phyloP scores from a whole-genome alignment of 129 eudicot genomes.

The Glebionis coronaria region DNA sequence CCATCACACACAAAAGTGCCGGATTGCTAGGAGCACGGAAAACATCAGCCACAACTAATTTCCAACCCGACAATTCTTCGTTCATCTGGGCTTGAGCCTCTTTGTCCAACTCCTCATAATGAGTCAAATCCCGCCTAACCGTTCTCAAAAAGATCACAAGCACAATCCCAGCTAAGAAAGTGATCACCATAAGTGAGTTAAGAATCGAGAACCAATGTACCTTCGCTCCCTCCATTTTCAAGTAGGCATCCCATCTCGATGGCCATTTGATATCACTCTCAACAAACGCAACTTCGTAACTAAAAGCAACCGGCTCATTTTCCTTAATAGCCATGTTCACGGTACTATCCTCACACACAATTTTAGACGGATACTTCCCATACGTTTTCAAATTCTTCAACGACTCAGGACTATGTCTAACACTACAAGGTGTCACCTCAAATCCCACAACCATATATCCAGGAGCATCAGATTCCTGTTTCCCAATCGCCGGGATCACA shows the following conservation, averaged over 20 bases:
- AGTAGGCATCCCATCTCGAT: conserved; percentile 76
- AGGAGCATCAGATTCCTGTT: conserved; percentile 40
- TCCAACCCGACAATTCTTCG: conserved; percentile 81
- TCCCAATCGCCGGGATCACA: conserved; percentile 44
- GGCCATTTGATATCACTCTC: conserved; percentile 83
- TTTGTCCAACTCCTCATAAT: conserved; percentile 69
- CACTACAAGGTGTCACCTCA: conserved; percentile 64
- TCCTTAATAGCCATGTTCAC: conserved; percentile 57
- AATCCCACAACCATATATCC: conserved; percentile 79
- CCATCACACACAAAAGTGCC: conserved; percentile 63
- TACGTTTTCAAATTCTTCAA: conserved; percentile 56
- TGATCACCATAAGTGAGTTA: conserved; percentile 69
- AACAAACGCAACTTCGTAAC: conserved; percentile 58
- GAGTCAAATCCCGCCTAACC: conserved; percentile 56
- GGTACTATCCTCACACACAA: conserved; percentile 49
- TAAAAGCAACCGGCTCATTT: conserved; percentile 53
- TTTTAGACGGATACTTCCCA: conserved; percentile 39
- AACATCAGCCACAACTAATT: conserved; percentile 72
- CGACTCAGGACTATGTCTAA: conserved; percentile 39
- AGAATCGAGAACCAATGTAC: conserved; percentile 78
- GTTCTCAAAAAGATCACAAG: conserved; percentile 68
- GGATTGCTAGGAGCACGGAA: conserved; percentile 65
- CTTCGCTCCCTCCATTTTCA: conserved; percentile 78
- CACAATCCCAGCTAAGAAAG: conserved; percentile 68
- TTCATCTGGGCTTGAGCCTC: conserved; percentile 83